Percentiles rank a stretch among this genome's conserved stretches.
phyloP scores from a whole-genome alignment of 148 eudicot species.

The Dianthus caryophyllus region DNA sequence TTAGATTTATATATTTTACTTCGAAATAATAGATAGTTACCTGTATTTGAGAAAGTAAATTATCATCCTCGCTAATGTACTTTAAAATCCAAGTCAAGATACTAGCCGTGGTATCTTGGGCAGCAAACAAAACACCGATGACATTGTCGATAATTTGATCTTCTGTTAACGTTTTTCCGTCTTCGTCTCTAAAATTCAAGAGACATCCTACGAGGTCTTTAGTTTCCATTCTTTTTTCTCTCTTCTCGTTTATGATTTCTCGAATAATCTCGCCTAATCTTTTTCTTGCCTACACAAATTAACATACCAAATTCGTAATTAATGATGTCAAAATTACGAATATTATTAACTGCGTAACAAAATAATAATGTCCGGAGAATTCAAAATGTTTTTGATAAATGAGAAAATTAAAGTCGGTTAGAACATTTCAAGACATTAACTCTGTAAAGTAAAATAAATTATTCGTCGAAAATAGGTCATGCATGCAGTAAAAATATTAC shows the following conservation, averaged over 20 bases:
- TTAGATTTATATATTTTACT: too few species aligned
- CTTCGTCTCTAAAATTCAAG: conserved; percentile 54
- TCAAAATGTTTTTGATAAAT: too few species aligned
- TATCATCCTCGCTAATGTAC: conserved; percentile 53
- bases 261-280: conserved; percentile 42
- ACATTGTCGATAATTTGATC: conserved; percentile 71
- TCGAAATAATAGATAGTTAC: conserved; percentile 22
- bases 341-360: too few species aligned
- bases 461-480: too few species aligned
- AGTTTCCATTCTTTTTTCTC: conserved; percentile 46
- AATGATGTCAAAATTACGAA: too few species aligned
- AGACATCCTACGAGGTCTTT: conserved; percentile 56
- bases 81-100: conserved; percentile 80
- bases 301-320: too few species aligned
- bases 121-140: conserved; percentile 84
- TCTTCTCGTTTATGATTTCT: conserved; percentile 58
- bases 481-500: neutral
- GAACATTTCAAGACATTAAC: too few species aligned
- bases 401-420: too few species aligned
- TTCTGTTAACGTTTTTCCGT: conserved; percentile 46
- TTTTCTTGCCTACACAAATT: conserved; percentile 50
- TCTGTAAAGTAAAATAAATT: too few species aligned
- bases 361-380: too few species aligned
- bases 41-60: conserved; percentile 52
- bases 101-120: conserved; percentile 93